Conservation (phyloP, 306 rosid genomes). For the Potentilla sterilis region DNA sequence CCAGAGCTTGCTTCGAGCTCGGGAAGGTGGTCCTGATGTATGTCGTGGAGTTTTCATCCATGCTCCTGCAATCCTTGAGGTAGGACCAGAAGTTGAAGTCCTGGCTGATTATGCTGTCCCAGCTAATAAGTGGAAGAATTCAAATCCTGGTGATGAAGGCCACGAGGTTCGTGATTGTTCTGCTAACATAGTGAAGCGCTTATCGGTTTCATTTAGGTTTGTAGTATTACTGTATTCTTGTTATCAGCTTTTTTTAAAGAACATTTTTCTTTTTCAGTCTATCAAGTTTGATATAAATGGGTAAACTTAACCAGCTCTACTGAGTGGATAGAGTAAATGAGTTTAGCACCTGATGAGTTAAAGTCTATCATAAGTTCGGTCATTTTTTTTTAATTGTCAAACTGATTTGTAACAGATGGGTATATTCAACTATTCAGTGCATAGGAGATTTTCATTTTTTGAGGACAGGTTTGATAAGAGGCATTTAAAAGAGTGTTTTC, state of each 20-base stretch:
- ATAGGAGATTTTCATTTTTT: not conserved
- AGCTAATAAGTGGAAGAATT: slow-evolving; percentile 27
- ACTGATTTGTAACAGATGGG: not conserved
- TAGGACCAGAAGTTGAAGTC: slow-evolving; percentile 86
- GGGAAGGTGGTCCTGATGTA: slow-evolving; percentile 88
- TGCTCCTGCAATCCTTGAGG: slow-evolving; percentile 93
- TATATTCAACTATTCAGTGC: not conserved
- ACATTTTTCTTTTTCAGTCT: not conserved
- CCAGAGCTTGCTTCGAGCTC: slow-evolving; percentile 69
- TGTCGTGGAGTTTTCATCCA: slow-evolving; percentile 90
- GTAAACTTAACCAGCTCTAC: not conserved
- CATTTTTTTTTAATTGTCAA: not conserved
- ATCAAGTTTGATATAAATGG: not conserved
- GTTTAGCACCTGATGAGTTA: not conserved
- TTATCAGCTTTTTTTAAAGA: not conserved
- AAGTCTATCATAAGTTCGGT: not conserved
- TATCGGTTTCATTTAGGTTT: not conserved
- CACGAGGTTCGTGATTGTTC: slow-evolving; percentile 48
- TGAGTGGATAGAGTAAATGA: not conserved
- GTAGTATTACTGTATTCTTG: not conserved
- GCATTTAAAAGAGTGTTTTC: not conserved
- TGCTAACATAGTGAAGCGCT: not conserved
- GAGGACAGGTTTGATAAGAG: not conserved
- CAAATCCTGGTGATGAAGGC: slow-evolving; percentile 39
- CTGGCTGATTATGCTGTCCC: slow-evolving; percentile 65